Base-by-base conservation (phyloP, 768 basidiomycete species). In the Suillus sp. region DNA sequence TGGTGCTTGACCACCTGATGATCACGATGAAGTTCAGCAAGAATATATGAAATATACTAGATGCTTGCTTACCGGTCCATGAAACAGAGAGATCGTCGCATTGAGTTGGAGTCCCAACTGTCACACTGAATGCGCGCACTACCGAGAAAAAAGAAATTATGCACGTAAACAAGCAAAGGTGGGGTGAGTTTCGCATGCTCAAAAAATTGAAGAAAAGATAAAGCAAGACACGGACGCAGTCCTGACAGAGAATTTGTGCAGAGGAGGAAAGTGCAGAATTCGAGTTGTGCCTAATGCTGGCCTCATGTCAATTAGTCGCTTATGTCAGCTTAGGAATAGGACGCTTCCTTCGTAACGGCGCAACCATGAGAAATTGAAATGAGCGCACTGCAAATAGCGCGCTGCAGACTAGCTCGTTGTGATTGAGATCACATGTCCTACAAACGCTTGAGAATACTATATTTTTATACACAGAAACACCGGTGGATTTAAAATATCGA, bases 11-110 rank as follows among this genome's bases (percentile, higher is more conserved):
- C 89, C 90, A 65, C 86, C 89, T 90, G 62, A 62, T 43, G 22
- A 38, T 61, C 38, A 16, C 25, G 30, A 55, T 42, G 11, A 42
- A 61, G 16, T 66, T 42, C 51, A 34, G 48, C 64, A 60, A 65
- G 65, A 45, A 45, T 55, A 53, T 18, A 47, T n/a, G 18, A 10
- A 50, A 62, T 11, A 57, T 11, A 22, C 42, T 56, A 54, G 61
- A 22, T 57, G 40, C n/a, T 34, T 30, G 63, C 79, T 69, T 69
- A 88, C 91, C 89, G 62, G 78, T 76, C 89, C 90, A 91, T 37
- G 81, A 78, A 59, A 93, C 68, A 51, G 74, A 70, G n/a, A 91
- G 74, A 70, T 83, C 72, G 65, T 85, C 89, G 70, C 91, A 93
- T 71, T 87, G 76, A 0, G 86, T 80, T 5, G 87, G 82, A 64